Evolutionary conservation across 2,329 filamentous ascomycete species (phyloP), one percentile per base, ranked within the genome.

Genomic region (Alternaria solani): DNA sequence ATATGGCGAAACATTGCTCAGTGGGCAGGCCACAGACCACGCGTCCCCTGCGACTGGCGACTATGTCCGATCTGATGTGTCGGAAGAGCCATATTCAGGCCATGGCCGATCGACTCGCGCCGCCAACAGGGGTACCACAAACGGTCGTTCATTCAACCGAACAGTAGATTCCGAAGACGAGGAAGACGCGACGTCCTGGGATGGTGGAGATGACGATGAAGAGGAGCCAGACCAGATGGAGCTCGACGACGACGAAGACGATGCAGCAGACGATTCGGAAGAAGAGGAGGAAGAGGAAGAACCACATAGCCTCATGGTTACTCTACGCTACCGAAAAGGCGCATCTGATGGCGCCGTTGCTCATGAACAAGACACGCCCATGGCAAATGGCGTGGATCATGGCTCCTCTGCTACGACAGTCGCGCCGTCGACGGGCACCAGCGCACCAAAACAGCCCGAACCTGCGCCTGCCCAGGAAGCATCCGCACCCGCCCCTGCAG

Each of bases 201-300:
- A 93, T 44, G 89, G 90, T 51, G 91, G 89, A 11, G 91, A 91
- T 56, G 91, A 93, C 59, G 90, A 91, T 58, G 88, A 90, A 38
- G 86, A 92, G 51, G 86, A 92, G 56, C 88, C 89, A 26, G 89
- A 89, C 6, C 89, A 91, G 53, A 83, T 89, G 18, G 86, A 87
- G 0, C 81, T 82, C 4, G 87, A 89, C 36, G 81, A 82, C 8
- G 28, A 28, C 5, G 26, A 28, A 6, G 26, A 30, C 8, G 84
- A 86, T 7, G 88, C 89, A n/a, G 86, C 88, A 39, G 76, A 76
- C 12, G 74, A 75, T 7, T 61, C 30, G 5, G 65, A 63, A 16
- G 61, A 59, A 73, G 77, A 62, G 1, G 73, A 75, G n/a, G 74
- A 77, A 5, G 66, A 65, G 5, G 73, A 78, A 38, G 44, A 76